Evolutionary conservation across 2,329 filamentous ascomycete species (phyloP).

Genomic region (Colletotrichum truncatum): DNA sequence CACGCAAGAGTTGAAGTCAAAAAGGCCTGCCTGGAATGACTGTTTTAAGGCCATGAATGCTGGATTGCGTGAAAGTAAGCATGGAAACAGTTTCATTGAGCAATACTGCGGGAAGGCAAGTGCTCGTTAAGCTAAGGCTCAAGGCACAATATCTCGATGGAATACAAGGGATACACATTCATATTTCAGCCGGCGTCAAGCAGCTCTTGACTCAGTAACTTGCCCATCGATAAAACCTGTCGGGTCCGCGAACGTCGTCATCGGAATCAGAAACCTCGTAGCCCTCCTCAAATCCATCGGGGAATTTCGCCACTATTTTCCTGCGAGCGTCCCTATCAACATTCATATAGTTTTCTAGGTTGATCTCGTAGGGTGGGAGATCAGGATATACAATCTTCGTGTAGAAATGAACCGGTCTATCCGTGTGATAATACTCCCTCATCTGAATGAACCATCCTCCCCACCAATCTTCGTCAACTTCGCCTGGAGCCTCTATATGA

Average conservation of each 20-base stretch:
- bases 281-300: neutral
- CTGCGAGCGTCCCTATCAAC: neutral
- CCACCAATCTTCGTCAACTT: neutral
- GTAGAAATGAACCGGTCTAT: neutral
- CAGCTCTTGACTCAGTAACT: too few relatives aligned
- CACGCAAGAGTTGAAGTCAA: too few relatives aligned
- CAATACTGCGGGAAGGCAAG: too few relatives aligned
- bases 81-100: too few relatives aligned
- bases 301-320: neutral
- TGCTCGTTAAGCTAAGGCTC: too few relatives aligned
- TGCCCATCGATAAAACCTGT: too few relatives aligned
- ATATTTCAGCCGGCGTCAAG: too few relatives aligned
- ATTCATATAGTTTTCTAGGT: neutral
- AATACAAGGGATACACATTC: too few relatives aligned
- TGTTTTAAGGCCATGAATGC: too few relatives aligned
- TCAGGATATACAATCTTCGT: neutral
- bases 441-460: neutral
- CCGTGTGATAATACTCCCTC: neutral
- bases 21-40: too few relatives aligned
- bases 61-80: too few relatives aligned
- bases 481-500: neutral
- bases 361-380: slow-evolving; percentile 2
- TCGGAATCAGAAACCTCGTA: neutral
- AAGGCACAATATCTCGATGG: too few relatives aligned
- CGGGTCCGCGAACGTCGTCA: neutral